Conservation (phyloP, 805 yeast species). For the Zygoascus ofunaensis region DNA sequence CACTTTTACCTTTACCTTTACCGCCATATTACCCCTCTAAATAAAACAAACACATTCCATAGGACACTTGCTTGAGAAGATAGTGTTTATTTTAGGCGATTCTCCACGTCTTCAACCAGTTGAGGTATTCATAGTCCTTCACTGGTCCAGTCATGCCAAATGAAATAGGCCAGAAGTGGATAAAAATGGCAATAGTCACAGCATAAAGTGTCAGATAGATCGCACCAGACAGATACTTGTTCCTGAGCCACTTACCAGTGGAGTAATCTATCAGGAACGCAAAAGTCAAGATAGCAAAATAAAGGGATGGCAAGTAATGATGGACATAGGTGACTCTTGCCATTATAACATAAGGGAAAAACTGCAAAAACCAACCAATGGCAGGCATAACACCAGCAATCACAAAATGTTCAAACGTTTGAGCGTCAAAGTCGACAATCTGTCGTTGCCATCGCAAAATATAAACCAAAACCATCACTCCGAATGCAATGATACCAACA, state of each 20-base stretch:
- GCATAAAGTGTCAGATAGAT: conserved; percentile 42
- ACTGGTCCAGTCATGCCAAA: conserved; percentile 69
- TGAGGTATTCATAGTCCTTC: conserved; percentile 40
- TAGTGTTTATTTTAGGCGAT: conserved; percentile 23
- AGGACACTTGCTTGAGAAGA: too few relatives aligned
- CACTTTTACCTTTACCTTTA: too few relatives aligned
- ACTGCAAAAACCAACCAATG: conserved; percentile 85
- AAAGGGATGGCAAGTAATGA: conserved; percentile 91
- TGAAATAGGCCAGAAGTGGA: conserved; percentile 55
- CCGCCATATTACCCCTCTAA: too few relatives aligned
- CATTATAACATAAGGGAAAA: conserved; percentile 82
- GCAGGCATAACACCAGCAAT: conserved; percentile 77
- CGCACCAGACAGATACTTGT: conserved; percentile 17
- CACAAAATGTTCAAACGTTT: conserved; percentile 34
- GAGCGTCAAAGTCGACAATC: conserved; percentile 35
- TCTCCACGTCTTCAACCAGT: conserved; percentile 51
- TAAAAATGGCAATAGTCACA: conserved; percentile 47
- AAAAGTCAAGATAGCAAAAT: conserved; percentile 79
- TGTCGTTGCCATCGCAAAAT: conserved; percentile 66
- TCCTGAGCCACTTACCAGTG: conserved; percentile 27
- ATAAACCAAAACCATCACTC: conserved; percentile 31
- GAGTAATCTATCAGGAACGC: conserved; percentile 49
- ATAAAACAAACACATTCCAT: too few relatives aligned
- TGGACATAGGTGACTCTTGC: conserved; percentile 95
- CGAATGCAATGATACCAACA: conserved; percentile 37